Base-by-base conservation (phyloP, 2,329 filamentous ascomycete species). In the Ophiognomonia clavigignenti-juglandacearum region DNA sequence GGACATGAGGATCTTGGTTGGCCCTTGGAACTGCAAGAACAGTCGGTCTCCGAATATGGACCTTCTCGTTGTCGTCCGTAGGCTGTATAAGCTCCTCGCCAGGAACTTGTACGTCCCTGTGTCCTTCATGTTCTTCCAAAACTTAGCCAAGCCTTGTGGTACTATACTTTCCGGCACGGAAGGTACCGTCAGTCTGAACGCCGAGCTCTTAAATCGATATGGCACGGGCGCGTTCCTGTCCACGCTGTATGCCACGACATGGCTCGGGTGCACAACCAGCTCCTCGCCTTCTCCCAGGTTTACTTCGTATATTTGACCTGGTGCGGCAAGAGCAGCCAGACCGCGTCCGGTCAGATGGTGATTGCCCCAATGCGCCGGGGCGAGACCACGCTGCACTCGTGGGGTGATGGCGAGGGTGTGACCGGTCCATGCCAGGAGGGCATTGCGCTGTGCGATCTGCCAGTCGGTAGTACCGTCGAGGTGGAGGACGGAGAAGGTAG, bases 381-480 rank as follows among this genome's bases (percentile, higher is more conserved):
- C 83, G 61, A 96, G 77, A 54, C 78, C 78, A 36, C 77, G 77
- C 58, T 90, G 91, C 54, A 95, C 74, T 39, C 82, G 84, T 3
- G 91, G 88, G 29, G 82, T 83, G 37, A 93, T 77, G 14, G 75
- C 74, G 45, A 98, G 74, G 1, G 88, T 90, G 63, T 95, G 88
- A 23, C 93, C 93, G 0, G 92, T 96, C 93, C 93, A 98, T 45
- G 93, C 93, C n/a, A 97, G 75, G 44, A 98, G 74, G 2, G 90
- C 90, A 55, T 88, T 85, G 53, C 88, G 80, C 64, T 97, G 91
- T 6, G 88, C 80, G 8, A 98, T 73, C 74, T 96, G 88, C 92
- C 93, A 98, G 69, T 98, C 93, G 48, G 90, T 84, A 4, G 90
- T 89, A 48, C 93, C 93, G 70, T 98, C 90, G 42, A 98, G 80